Conservation (phyloP, 345 rosid genomes). For the Euphorbia lathyris region DNA sequence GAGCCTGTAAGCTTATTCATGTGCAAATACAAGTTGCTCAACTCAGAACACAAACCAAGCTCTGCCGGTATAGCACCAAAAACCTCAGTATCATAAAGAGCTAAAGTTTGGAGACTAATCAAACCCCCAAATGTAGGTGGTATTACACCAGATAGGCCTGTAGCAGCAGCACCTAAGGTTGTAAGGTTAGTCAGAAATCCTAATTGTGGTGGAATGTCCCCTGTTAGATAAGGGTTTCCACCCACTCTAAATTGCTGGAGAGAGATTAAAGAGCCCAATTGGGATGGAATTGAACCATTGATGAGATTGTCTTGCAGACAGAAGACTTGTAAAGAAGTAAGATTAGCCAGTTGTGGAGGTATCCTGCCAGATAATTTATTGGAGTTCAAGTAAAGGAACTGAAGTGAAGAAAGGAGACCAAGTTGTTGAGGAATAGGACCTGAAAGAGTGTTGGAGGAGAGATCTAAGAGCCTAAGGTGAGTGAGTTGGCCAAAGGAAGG, state of each 20-base stretch:
- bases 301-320: constrained; percentile 84
- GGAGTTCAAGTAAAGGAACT: constrained; percentile 78
- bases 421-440: constrained; percentile 73
- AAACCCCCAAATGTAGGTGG: constrained; percentile 81
- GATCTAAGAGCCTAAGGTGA: constrained; percentile 74
- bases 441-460: constrained; percentile 82
- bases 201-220: constrained; percentile 71
- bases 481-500: constrained; percentile 66
- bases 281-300: constrained; percentile 81
- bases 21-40: constrained; percentile 86
- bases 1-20: constrained; percentile 93
- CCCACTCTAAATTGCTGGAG: constrained; percentile 83
- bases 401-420: constrained; percentile 69
- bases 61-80: constrained; percentile 77
- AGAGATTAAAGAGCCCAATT: constrained; percentile 66
- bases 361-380: constrained; percentile 67
- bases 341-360: constrained; percentile 65
- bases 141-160: constrained; percentile 75
- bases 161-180: constrained; percentile 89
- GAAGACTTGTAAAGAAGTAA: constrained; percentile 62
- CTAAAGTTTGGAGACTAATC: constrained; percentile 78
- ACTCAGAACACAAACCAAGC: constrained; percentile 68
- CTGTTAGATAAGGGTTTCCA: constrained; percentile 76
- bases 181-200: constrained; percentile 77
- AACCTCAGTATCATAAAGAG: constrained; percentile 82